Base-by-base conservation (phyloP, 371 early-diverging fungal species). In the Saksenaea vasiformis region DNA sequence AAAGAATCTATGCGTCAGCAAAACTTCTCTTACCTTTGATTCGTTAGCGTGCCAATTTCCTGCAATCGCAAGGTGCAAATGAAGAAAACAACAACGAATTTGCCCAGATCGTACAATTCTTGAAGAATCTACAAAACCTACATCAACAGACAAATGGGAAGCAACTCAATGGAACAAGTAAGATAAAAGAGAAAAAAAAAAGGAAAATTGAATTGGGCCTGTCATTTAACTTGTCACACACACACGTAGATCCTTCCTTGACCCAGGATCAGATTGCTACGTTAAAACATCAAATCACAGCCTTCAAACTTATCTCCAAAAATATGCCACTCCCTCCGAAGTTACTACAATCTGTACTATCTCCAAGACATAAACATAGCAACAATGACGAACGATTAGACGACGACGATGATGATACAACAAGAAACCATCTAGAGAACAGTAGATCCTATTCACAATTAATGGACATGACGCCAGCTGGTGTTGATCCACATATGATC, bases 291-390 rank as follows among this genome's bases (percentile, higher is more conserved):
- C 97, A 96, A 63, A 93, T 95, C 44, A 74, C 86, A 27, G 92
- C 94, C 39, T 95, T 86, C 76, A 90, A 91, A 54, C 74, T 90
- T 17, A 88, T 95, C 36, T 85, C 93, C n/a, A 83, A 86, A 65
- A 93, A 92, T 70, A 73, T 91, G 80, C 87, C 90, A 11, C 73
- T 96, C 15, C 94, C 95, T 22, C 76, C 84, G 10, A 73, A 84
- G 60, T 69, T 95, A 35, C 91, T 89, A 69, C 81, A 87, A 69
- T 84, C 85, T 37, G 83, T 94, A n/a, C 89, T 92, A 36, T 78
- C 88, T 41, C 68, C 71, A 24, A 41, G 5, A 13, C 26, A 58
- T 39, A 27, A 58, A 27, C 5, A 19, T 13, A 7, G 31, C 43
- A 56, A 31, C 35, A 72, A 73, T 7, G 61, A 34, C 62, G 51